Base-by-base conservation (phyloP, 164 flowering plant species). In the Litsea cubeba region DNA sequence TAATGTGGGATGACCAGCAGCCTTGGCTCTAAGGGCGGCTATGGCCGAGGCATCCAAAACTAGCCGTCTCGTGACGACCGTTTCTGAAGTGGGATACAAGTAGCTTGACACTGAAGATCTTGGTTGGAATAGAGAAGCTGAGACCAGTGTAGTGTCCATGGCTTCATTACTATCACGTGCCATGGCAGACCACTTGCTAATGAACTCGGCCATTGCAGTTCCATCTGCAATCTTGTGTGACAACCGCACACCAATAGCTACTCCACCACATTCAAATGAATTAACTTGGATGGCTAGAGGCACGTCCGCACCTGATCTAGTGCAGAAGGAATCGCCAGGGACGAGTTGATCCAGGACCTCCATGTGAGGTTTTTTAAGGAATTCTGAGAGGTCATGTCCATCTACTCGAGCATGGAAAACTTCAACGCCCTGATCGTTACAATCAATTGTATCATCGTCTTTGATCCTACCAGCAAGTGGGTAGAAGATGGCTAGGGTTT, bases 251-350 rank as follows among this genome's bases (percentile, higher is more conserved):
- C 87, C 88, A 26, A 89, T 71, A 12, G 88, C 87, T 5, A 87
- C 76, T 8, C 89, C 91, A 12, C 91, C 90, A 62, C 90, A 88
- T 2, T 76, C 74, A 58, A 89, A 87, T 0, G 66, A 40, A 72
- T 65, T 88, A 3, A 73, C 76, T 82, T 88, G 89, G 28, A 87
- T 26, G n/a, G 75, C 78, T 2, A 81, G 71, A 17, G 78, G 15
- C 35, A 30, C 15, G 49, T 64, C 28, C 71, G 67, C 14, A 2
- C 69, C 63, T 8, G 50, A 18, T 14, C 68, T 35, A 68, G 26
- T 24, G 30, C 68, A 12, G 23, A 11, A 17, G 46, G 3, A 25
- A 14, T 70, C 74, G 8, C 72, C 62, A 2, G 84, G 86, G 25
- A 82, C 65, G 66, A 83, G 65, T 18, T 64, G 25, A 12, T 69